Base-by-base conservation (phyloP, 2,329 filamentous ascomycete genomes). In the Colletotrichum trifolii region DNA sequence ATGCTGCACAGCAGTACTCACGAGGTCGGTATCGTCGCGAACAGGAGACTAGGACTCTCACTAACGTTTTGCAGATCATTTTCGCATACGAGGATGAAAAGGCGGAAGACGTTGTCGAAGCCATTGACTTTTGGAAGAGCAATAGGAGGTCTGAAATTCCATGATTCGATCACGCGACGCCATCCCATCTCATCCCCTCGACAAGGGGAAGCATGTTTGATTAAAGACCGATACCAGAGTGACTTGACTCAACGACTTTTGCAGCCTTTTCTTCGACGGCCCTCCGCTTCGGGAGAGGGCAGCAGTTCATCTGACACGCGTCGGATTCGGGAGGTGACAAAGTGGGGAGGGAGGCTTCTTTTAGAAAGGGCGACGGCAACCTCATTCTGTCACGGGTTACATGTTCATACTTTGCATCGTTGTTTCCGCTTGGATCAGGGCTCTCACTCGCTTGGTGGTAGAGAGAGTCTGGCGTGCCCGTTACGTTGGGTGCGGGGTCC, bases 1-100 rank as follows among this genome's bases (percentile, higher is more conserved):
- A 97, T 98, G 94, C 84, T 99, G 71, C 96, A 99, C 81, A 95
- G 94, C 76, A 97, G 93, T 73, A 97, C 95, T 64, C 89, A 97
- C 82, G 96, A 99, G 90, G 96, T 97, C 82, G 81, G 87, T 77
- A 63, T 4, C 25, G 39, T 6, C 38, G 11, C 15, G 33, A 25
- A 15, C 3, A 17, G 38, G 36, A 8, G 60, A 33, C 9, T 11
- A 50, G 17, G 13, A 8, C 15, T 48, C 49, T 57, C 73, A 63
- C 73, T 59, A 40, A 36, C 17, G 10, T 8, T 1, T 45, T n/a
- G 8, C 45, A 99, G 96, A 98, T 99, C 71, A 81, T 99, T 56
- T 98, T 97, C 79, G 95, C 96, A 53, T 97, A 97, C 76, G 96
- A 99, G 82, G 95, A 98, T 74, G 96, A 99, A 77, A 84, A 88